Evolutionary conservation across 257 asterid genomes (phyloP).

Genomic region (Capsicum rhomboideum): DNA sequence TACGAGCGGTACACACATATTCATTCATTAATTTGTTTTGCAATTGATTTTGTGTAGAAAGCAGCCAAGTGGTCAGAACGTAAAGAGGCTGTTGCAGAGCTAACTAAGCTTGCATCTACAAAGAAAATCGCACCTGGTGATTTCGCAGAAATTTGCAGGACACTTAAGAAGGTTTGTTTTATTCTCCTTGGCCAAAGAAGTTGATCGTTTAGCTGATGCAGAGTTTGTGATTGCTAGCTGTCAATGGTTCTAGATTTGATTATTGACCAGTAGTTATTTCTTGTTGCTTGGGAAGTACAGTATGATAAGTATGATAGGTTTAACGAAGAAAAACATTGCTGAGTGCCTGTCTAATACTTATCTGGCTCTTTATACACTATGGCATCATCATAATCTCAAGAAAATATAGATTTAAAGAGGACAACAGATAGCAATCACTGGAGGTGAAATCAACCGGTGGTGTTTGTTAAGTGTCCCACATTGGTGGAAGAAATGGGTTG

Average conservation of each 20-base stretch:
- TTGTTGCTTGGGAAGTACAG: not conserved
- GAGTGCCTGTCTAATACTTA: not conserved
- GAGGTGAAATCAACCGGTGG: not conserved
- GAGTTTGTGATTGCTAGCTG: not conserved
- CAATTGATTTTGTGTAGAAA: conserved; percentile 45
- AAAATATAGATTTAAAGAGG: not conserved
- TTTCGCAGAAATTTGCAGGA: conserved; percentile 89
- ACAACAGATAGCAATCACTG: not conserved
- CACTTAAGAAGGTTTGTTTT: conserved; percentile 69
- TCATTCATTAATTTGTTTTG: conserved; percentile 10
- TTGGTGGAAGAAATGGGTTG: not conserved
- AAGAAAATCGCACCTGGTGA: conserved; percentile 97
- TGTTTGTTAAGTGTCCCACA: not conserved
- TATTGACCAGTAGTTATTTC: not conserved
- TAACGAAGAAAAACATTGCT: not conserved
- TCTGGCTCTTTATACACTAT: not conserved
- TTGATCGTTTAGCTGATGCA: not conserved
- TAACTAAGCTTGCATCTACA: conserved; percentile 95
- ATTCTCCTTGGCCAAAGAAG: not conserved
- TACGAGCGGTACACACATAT: not conserved
- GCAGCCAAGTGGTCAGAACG: conserved; percentile 99
- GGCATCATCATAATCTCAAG: not conserved
- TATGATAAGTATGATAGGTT: not conserved
- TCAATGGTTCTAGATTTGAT: not conserved
- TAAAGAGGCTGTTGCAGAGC: conserved; percentile 92